Evolutionary conservation across 23 red algal genomes (phyloP).

Genomic region (Gracilaria domingensis): DNA sequence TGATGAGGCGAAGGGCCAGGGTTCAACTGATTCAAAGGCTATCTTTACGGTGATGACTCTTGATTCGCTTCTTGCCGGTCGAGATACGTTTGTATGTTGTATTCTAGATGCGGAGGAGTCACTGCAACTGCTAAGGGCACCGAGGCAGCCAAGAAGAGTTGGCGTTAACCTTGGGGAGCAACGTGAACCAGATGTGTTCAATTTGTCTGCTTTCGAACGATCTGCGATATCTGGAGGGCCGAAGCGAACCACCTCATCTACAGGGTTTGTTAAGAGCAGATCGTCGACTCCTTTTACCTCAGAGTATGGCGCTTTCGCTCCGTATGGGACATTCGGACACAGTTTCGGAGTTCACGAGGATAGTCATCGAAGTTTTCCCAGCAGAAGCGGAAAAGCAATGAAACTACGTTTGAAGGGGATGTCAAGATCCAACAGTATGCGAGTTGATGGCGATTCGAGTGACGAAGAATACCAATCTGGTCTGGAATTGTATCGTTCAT

Average conservation of each 20-base stretch:
- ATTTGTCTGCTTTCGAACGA: constrained; percentile 21
- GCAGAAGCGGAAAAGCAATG: constrained; percentile 38
- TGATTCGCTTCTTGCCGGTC: constrained; percentile 69
- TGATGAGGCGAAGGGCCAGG: constrained; percentile 27
- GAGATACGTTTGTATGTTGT: constrained; percentile 84
- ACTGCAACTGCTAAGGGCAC: constrained; percentile 67
- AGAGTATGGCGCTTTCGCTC: constrained; percentile 29
- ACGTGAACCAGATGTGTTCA: constrained; percentile 58
- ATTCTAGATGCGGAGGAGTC: constrained; percentile 79
- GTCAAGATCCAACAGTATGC: constrained; percentile 72
- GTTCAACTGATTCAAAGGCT: constrained; percentile 73
- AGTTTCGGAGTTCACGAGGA: constrained; percentile 3
- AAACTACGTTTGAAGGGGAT: constrained; percentile 42
- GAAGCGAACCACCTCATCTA: constrained; percentile 31
- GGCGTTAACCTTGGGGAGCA: constrained; percentile 59
- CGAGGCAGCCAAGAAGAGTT: constrained; percentile 55
- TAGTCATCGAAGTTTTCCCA: constrained; percentile 24
- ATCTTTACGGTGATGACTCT: constrained; percentile 91
- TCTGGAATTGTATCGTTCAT: constrained; percentile 34
- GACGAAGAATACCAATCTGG: constrained; percentile 36
- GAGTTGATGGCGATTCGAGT: constrained; percentile 63
- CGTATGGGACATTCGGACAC: constrained; percentile 38
- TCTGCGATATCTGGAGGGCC: constrained; percentile 28
- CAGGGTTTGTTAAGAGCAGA: constrained; percentile 40
- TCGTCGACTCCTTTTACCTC: constrained; percentile 31